Base-by-base conservation (phyloP, 305 asterid species). In the Solanum hybrid region DNA sequence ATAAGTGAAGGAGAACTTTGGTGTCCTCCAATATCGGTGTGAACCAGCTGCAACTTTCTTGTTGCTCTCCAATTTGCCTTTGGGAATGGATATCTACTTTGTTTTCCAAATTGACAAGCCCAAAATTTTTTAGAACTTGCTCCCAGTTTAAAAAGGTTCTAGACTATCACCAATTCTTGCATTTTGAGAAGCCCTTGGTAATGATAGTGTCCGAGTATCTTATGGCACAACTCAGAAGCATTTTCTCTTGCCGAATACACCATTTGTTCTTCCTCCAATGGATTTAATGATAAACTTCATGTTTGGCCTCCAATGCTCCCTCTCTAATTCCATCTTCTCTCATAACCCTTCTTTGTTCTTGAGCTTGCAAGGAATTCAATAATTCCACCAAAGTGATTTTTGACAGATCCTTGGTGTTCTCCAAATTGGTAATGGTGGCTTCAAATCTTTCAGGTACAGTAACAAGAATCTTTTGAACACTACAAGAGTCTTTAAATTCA, bases 61-160 rank as follows among this genome's bases (percentile, higher is more conserved):
- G 89, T 9, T 34, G 91, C 80, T 32, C 79, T 87, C 80, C 88
- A 87, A 9, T 66, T 12, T 15, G 12, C 17, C 13, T 80, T 32
- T 7, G 42, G 71, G 29, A 64, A 64, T 64, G 12, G 27, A 64
- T 19, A n/a, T 22, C 27, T 8, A 22, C 27, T 64, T 64, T 64
- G 76, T 29, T 90, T 88, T 4, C 40, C 90, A 73, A 84, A 73
- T 36, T 90, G 89, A 87, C 87, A 90, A 1, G 79, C 90, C n/a
- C 4, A 1, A 22, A 85, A 45, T 19, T 24, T 11, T 12, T 3
- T 36, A 26, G 3, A 87, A 27, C 19, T 15, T 1, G 11, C 27
- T 60, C 24, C 72, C 87, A 88, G 22, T 26, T 36, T 77, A 12
- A 14, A 24, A 71, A 71, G 77, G 34, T 88, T 60, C 37, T 75